Base-by-base conservation (phyloP, 2,329 filamentous ascomycete species). In the Helotiales sp. region DNA sequence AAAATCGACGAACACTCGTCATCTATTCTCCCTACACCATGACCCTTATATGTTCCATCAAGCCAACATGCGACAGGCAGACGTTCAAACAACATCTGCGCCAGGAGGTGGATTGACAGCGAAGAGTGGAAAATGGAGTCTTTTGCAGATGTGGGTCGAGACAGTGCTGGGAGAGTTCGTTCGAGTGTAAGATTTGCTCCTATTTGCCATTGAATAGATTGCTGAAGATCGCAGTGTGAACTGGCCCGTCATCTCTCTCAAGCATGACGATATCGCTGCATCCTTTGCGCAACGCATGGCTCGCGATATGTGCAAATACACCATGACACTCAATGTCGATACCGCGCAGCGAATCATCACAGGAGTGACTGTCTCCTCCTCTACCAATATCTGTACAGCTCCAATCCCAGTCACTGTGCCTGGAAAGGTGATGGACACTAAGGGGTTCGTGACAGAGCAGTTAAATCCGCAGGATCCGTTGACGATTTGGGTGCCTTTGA, bases 161-260 rank as follows among this genome's bases (percentile, higher is more conserved):
- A 71, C 67, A 10, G 65, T 75, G 2, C 61, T 73, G 3, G 52
- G 67, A 15, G 72, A 74, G 59, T 65, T 75, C 22, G 64, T 63
- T 1, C 60, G 70, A 22, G 58, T 66, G 64, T 66, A 47, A 58
- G 64, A 40, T 20, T n/a, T 15, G 8, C 43, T 13, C 30, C 15
- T 30, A 2, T 1, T 40, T n/a, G 1, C 22, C 11, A 22, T 15
- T 15, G 34, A 13, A 24, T 8, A 7, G 13, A 17, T n/a, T 37
- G 60, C 22, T 40, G 26, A 52, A 34, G 17, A 3, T 4, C 0
- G 30, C n/a, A 66, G 59, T 6, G 37, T 58, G 7, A 62, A 60
- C 20, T 87, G 85, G 85, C 84, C 85, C 1, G 72, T 88, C 28
- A 78, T 83, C 28, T 84, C 83, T 1, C 76, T 84, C 64, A 87